These are phyloP conservation scores for Chlamydomonas reinhardtii DNA, from an alignment of 163 green algal genomes.

Conservation along the genomic window DNA sequence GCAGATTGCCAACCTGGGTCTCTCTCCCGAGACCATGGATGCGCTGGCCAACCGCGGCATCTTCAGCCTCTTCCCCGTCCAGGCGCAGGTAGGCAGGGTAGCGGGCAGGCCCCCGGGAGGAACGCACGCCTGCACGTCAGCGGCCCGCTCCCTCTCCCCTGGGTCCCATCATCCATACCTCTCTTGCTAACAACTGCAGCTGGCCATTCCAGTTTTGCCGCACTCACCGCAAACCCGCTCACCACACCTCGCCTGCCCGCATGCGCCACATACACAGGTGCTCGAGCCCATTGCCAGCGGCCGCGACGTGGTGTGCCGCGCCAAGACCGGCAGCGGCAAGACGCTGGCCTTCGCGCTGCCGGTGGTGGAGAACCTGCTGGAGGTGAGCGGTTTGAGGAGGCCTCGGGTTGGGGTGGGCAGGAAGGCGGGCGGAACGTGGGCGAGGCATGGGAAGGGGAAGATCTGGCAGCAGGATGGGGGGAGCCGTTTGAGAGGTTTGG, in stretches of 20 bases:
- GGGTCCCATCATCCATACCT: no score
- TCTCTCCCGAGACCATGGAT: slow-evolving; percentile 60
- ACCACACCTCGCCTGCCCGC: no score
- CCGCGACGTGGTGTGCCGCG: slow-evolving; percentile 93
- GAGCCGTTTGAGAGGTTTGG: no score
- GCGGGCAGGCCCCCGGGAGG: no score
- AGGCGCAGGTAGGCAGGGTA: slow-evolving; percentile 76
- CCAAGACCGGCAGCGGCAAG: slow-evolving; percentile 97
- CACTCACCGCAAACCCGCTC: no score
- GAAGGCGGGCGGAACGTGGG: not conserved
- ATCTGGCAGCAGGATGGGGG: no score
- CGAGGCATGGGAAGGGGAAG: no score
- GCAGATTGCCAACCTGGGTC: slow-evolving; percentile 68
- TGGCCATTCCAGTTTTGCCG: no score
- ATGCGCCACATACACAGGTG: not conserved
- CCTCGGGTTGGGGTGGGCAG: no score
- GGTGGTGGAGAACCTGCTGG: slow-evolving; percentile 93
- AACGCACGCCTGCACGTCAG: no score
- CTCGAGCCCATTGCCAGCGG: slow-evolving; percentile 63
- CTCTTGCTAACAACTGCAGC: no score
- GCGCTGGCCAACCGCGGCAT: slow-evolving; percentile 77
- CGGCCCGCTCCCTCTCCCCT: no score
- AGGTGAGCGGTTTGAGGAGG: slow-evolving; percentile 46
- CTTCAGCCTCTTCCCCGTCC: slow-evolving; percentile 88
- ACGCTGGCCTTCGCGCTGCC: slow-evolving; percentile 98